Evolutionary conservation across 345 rosid species (phyloP).

Genomic region (Schrenkiella parvula): DNA sequence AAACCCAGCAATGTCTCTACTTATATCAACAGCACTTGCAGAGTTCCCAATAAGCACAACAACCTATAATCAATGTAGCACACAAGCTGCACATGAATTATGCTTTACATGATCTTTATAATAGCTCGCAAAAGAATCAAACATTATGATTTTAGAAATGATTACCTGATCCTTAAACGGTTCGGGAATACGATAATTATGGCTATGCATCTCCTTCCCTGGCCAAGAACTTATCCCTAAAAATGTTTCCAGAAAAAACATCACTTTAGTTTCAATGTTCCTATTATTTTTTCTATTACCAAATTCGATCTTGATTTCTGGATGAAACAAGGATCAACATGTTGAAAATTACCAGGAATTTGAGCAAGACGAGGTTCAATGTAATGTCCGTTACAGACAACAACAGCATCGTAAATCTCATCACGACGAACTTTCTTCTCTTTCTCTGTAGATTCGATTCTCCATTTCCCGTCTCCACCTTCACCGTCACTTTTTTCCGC

Average conservation of each 20-base stretch:
- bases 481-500: conserved; percentile 7
- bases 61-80: conserved; percentile 40
- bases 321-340: not conserved
- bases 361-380: conserved; percentile 65
- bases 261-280: not conserved
- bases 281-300: too few relatives aligned
- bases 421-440: conserved; percentile 12
- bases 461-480: conserved; percentile 49
- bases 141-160: not conserved
- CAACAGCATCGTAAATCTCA: conserved; percentile 69
- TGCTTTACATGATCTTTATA: not conserved
- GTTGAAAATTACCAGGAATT: conserved; percentile 45
- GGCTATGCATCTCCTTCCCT: conserved; percentile 87
- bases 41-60: conserved; percentile 69
- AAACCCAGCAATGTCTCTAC: conserved; percentile 55
- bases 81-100: conserved; percentile 1
- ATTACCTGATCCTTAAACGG: conserved; percentile 64
- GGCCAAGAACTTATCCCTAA: conserved; percentile 79
- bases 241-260: not conserved
- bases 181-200: conserved; percentile 66
- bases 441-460: conserved; percentile 42
- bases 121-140: not conserved
- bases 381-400: conserved; percentile 67
- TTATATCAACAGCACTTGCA: conserved; percentile 66
- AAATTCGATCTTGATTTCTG: not conserved